Conservation (phyloP, 257 asterid genomes). For the Plantago ovata region DNA sequence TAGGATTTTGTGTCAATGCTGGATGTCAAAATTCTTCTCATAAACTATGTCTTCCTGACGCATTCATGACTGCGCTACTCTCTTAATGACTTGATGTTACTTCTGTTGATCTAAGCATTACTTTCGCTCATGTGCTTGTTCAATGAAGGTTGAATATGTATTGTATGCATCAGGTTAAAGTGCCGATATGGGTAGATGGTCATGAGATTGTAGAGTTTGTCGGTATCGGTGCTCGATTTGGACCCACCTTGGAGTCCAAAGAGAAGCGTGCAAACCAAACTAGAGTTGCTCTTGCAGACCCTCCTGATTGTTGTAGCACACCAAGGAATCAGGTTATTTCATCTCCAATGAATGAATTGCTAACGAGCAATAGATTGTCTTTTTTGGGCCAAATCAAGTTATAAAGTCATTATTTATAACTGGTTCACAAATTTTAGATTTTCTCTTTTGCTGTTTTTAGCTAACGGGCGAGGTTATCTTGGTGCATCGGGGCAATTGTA, state of each 20-base stretch:
- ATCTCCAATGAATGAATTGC: constrained; percentile 4
- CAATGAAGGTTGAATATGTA: neutral
- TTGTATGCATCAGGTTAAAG: constrained; percentile 63
- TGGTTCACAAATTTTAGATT: neutral
- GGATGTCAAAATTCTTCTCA: constrained; percentile 1
- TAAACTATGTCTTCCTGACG: constrained; percentile 3
- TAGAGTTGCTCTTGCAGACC: constrained; percentile 76
- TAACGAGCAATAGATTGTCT: neutral
- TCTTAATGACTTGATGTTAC: neutral
- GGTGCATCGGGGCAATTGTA: constrained; percentile 88
- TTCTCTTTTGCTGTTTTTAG: constrained; percentile 28
- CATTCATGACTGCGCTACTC: neutral
- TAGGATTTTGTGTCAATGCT: neutral
- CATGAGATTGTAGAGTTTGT: constrained; percentile 76
- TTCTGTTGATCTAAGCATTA: neutral
- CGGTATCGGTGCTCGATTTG: constrained; percentile 96
- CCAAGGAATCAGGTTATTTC: constrained; percentile 71
- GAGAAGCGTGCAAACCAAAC: constrained; percentile 94
- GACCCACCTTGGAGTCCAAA: constrained; percentile 83
- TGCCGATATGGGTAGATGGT: constrained; percentile 78
- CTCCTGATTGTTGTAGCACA: constrained; percentile 80
- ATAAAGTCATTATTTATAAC: constrained; percentile 7
- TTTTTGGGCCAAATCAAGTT: neutral
- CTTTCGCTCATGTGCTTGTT: too few species aligned
- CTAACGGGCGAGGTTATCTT: constrained; percentile 79